phyloP scores from a whole-genome alignment of 2,329 filamentous ascomycete genomes.

The Claviceps purpurea region DNA sequence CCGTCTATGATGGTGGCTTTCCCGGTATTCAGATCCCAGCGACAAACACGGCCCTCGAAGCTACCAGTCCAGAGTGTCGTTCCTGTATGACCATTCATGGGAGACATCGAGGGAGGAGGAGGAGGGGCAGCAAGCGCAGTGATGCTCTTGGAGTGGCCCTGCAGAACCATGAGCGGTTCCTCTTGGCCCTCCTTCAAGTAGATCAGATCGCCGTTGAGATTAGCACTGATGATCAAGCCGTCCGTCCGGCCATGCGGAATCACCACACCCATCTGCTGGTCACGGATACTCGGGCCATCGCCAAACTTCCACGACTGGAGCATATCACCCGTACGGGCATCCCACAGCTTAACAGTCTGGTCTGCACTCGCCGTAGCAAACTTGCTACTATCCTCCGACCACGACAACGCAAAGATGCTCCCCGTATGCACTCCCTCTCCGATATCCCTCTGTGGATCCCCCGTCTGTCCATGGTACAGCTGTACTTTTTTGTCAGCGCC shows the following conservation, averaged over 20 bases:
- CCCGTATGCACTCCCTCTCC: constrained; percentile 79
- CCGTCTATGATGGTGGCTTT: constrained; percentile 61
- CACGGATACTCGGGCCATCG: constrained; percentile 57
- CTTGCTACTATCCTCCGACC: constrained; percentile 73
- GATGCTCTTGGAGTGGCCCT: constrained; percentile 85
- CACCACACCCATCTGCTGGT: constrained; percentile 91
- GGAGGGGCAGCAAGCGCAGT: constrained; percentile 48
- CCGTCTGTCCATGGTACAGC: constrained; percentile 92
- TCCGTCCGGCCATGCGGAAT: constrained; percentile 75
- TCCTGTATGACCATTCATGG: constrained; percentile 30
- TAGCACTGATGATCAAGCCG: constrained; percentile 79
- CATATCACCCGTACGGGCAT: constrained; percentile 64
- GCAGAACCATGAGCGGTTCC: constrained; percentile 57
- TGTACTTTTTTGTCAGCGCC: constrained; percentile 89
- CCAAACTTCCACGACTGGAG: constrained; percentile 79
- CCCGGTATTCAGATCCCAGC: constrained; percentile 67
- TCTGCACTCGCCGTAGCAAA: constrained; percentile 90
- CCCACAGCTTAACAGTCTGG: constrained; percentile 91
- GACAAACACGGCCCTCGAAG: constrained; percentile 76
- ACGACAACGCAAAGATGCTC: constrained; percentile 84
- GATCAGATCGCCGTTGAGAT: constrained; percentile 76
- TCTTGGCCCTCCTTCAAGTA: constrained; percentile 65
- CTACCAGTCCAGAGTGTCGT: constrained; percentile 76
- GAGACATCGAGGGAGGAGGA: constrained; percentile 10
- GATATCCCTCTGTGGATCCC: constrained; percentile 65